Percentiles rank a stretch among this genome's conserved stretches.
Conservation (phyloP, 495 filamentous ascomycete genomes). For the Penicillium subrubescens region DNA sequence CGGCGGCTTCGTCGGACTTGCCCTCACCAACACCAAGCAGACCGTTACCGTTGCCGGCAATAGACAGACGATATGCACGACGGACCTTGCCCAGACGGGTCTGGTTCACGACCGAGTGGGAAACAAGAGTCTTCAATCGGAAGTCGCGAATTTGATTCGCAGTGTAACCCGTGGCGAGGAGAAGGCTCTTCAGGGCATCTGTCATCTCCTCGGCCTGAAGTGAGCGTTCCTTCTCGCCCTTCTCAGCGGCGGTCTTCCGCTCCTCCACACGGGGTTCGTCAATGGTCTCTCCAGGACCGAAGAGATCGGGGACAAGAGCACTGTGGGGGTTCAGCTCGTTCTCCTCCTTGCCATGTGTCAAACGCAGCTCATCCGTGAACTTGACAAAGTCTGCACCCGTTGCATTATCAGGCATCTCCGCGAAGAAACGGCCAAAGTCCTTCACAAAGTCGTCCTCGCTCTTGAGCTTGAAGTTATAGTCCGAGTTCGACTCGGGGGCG, state of each 20-base stretch:
- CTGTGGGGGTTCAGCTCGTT: constrained; percentile 50
- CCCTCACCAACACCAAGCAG: constrained; percentile 86
- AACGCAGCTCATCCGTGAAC: constrained; percentile 47
- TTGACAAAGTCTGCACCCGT: constrained; percentile 46
- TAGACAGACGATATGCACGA: constrained; percentile 65
- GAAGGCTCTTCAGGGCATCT: constrained; percentile 59
- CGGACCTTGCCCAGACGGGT: constrained; percentile 92
- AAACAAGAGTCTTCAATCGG: constrained; percentile 66
- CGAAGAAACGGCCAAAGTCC: constrained; percentile 59
- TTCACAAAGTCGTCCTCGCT: constrained; percentile 55
- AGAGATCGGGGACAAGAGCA: constrained; percentile 52
- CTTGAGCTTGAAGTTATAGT: constrained; percentile 65
- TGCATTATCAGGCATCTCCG: constrained; percentile 51
- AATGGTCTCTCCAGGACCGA: constrained; percentile 45
- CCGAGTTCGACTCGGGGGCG: constrained; percentile 54
- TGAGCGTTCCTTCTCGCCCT: constrained; percentile 35
- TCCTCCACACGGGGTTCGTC: constrained; percentile 32
- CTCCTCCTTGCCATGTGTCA: constrained; percentile 55
- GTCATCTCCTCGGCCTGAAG: constrained; percentile 47
- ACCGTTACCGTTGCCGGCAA: constrained; percentile 85
- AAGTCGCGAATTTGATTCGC: constrained; percentile 56
- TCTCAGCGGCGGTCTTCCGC: constrained; percentile 37
- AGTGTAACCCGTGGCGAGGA: constrained; percentile 69
- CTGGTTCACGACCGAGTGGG: constrained; percentile 80
- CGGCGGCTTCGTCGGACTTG: constrained; percentile 72